Percentiles rank a stretch among this genome's conserved stretches.
Conservation (phyloP, 2,329 filamentous ascomycete genomes). For the Fusarium continuum region DNA sequence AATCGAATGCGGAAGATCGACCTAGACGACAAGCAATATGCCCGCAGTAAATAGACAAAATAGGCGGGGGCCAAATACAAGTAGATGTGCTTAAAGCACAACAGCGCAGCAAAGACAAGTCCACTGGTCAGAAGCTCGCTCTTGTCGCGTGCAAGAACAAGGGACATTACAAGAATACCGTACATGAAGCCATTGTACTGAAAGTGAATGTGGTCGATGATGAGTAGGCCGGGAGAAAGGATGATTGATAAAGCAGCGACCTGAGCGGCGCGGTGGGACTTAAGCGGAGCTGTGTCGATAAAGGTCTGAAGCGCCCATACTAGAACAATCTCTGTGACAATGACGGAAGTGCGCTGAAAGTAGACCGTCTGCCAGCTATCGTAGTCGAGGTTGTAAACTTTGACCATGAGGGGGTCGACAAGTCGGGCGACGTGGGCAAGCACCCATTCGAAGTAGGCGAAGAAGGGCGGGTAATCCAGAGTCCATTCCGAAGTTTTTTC, state of each 20-base stretch:
- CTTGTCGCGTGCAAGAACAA: conserved; percentile 81
- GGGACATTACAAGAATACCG: conserved; percentile 84
- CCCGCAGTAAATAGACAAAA: conserved; percentile 90
- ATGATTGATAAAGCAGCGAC: conserved; percentile 88
- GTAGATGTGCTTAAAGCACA: conserved; percentile 99
- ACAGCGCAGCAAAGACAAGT: conserved; percentile 80
- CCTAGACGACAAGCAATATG: conserved; percentile 83
- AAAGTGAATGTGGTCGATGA: conserved; percentile 98
- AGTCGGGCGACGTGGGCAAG: conserved; percentile 83
- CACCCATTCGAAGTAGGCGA: conserved; percentile 95
- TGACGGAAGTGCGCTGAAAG: conserved; percentile 91
- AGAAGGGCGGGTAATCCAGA: conserved; percentile 97
- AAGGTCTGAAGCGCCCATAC: conserved; percentile 85
- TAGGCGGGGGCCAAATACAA: conserved; percentile 96
- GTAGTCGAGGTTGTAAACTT: conserved; percentile 82
- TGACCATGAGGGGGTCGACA: conserved; percentile 82
- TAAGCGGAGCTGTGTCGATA: conserved; percentile 73
- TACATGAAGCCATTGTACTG: conserved; percentile 99
- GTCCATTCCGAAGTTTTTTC: conserved; percentile 99
- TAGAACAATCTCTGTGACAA: conserved; percentile 83
- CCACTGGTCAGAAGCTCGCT: conserved; percentile 82
- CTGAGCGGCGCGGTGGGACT: conserved; percentile 79
- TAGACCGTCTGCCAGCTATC: conserved; percentile 94
- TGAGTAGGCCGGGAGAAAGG: conserved; percentile 89
- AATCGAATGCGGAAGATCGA: conserved; percentile 81